Percentiles rank a stretch among this genome's conserved stretches.
phyloP scores from a whole-genome alignment of 1,139 yeast genomes.

The Zygosaccharomyces pseudobailii region DNA sequence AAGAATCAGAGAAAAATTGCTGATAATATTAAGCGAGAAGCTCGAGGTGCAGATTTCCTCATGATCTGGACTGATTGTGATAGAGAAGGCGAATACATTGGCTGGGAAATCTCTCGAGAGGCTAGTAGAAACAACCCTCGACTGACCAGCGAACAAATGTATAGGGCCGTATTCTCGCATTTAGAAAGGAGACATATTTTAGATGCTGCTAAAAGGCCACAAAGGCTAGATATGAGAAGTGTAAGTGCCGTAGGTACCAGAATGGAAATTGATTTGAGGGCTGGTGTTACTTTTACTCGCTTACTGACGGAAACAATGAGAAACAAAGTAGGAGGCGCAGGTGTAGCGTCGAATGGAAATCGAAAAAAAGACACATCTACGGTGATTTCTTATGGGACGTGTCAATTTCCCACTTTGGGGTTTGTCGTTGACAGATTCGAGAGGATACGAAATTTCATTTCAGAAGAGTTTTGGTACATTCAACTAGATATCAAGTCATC shows the following conservation, averaged over 20 bases:
- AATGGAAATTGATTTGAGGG: conserved; percentile 79
- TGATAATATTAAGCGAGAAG: conserved; percentile 66
- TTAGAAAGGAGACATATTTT: conserved; percentile 70
- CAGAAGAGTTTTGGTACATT: conserved; percentile 80
- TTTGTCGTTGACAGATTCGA: conserved; percentile 93
- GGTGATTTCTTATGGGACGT: conserved; percentile 77
- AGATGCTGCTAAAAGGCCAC: conserved; percentile 69
- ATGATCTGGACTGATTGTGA: conserved; percentile 99
- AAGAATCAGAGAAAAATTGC: conserved; percentile 48
- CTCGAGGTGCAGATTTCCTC: conserved; percentile 52
- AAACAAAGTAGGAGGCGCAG: conserved; percentile 20
- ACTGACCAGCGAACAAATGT: conserved; percentile 43
- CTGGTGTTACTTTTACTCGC: conserved; percentile 88
- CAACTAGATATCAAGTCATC: conserved; percentile 44
- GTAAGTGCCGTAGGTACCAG: conserved; percentile 85
- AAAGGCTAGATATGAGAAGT: conserved; percentile 56
- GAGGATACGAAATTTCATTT: conserved; percentile 62
- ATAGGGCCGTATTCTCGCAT: conserved; percentile 84
- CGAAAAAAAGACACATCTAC: conserved; percentile 26
- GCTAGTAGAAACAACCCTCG: conserved; percentile 54
- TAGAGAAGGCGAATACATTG: conserved; percentile 95
- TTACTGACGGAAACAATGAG: conserved; percentile 39
- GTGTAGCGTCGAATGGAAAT: conserved; percentile 6
- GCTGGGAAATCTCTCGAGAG: conserved; percentile 71
- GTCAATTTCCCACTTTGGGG: conserved; percentile 96